These are phyloP conservation scores for Oxytropis ochrocephala DNA, from an alignment of 306 rosid genomes.

Conservation along the genomic window DNA sequence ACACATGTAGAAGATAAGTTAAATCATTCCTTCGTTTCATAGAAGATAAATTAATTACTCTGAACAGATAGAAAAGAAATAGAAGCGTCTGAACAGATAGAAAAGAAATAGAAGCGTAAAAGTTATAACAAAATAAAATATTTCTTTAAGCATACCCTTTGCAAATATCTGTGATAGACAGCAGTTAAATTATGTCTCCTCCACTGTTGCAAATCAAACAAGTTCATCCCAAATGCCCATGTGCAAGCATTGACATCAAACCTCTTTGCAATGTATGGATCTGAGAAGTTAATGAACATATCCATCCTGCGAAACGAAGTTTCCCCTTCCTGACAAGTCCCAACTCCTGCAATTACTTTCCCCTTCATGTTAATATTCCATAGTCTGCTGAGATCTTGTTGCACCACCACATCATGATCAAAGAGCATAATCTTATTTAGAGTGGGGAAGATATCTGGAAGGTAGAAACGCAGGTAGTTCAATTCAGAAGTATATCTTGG, in stretches of 20 bases:
- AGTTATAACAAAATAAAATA: not conserved
- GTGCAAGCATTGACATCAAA: conserved; percentile 77
- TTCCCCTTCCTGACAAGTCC: conserved; percentile 61
- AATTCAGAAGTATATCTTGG: conserved; percentile 81
- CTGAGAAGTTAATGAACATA: conserved; percentile 75
- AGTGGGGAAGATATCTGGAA: conserved; percentile 71
- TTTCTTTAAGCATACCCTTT: conserved; percentile 48
- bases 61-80: not conserved
- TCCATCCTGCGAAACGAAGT: conserved; percentile 57
- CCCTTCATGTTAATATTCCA: conserved; percentile 70
- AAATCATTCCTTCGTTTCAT: too few species aligned
- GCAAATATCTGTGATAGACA: conserved; percentile 59
- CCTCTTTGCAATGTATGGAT: conserved; percentile 58
- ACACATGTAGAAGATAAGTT: too few species aligned
- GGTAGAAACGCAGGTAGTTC: conserved; percentile 87
- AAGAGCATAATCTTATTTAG: conserved; percentile 66
- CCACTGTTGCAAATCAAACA: conserved; percentile 83
- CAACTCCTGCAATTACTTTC: conserved; percentile 73
- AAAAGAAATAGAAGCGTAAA: not conserved
- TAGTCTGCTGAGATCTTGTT: conserved; percentile 62
- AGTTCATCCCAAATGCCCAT: conserved; percentile 97
- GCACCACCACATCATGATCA: conserved; percentile 96
- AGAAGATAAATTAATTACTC: not conserved
- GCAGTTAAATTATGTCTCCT: conserved; percentile 61
- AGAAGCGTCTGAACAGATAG: not conserved